Conservation (phyloP, 371 early-diverging fungal genomes). For the Actinomortierella ambigua region DNA sequence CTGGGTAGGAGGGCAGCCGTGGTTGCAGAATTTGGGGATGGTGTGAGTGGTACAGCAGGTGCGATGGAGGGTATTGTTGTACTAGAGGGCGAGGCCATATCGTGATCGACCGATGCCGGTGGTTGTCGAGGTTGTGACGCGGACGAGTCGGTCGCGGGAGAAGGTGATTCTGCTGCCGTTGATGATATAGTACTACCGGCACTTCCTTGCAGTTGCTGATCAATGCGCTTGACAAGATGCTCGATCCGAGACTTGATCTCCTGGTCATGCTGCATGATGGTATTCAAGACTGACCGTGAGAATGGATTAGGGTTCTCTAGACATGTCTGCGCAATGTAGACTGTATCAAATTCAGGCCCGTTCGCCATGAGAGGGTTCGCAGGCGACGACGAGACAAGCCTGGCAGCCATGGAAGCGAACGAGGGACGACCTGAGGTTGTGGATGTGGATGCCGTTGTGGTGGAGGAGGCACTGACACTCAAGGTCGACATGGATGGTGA, state of each 20-base stretch:
- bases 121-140: background rate
- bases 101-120: no score
- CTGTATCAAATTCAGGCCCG: conserved; percentile 26
- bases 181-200: no score
- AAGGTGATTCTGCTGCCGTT: background rate
- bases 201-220: conserved; percentile 9
- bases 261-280: conserved; percentile 33
- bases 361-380: background rate
- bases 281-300: conserved; percentile 37
- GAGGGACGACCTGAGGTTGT: conserved; percentile 22
- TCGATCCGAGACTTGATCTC: no score
- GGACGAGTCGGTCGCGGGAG: no score
- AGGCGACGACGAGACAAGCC: conserved; percentile 13
- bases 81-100: no score
- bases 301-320: conserved; percentile 34
- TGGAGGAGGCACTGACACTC: no score
- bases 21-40: no score
- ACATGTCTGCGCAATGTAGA: conserved; percentile 35
- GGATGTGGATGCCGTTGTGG: no score
- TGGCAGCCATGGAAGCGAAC: conserved; percentile 28
- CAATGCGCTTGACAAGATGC: conserved; percentile 24
- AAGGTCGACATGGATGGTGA: no score
- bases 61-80: background rate
- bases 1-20: no score
- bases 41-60: no score